Percentiles rank a stretch among this genome's conserved stretches.
phyloP scores from a whole-genome alignment of 352 stramenopile species.

The Globisporangium polare region DNA sequence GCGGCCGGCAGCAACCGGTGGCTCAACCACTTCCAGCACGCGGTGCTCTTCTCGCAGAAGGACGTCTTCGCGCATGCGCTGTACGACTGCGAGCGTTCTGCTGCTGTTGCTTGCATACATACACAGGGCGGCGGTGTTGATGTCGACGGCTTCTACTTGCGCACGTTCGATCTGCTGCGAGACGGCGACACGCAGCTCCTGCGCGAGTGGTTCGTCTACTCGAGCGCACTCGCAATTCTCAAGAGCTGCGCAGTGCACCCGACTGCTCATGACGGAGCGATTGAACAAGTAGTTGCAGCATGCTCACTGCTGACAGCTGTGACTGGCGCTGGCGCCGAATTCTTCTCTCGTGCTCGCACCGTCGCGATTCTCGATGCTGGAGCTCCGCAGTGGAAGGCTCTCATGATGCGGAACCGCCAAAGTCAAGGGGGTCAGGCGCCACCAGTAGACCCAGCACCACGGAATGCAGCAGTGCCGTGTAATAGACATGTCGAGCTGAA shows the following conservation, averaged over 20 bases:
- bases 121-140: background rate
- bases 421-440: background rate
- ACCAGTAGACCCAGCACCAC: background rate
- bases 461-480: too few relatives aligned
- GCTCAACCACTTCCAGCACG: conserved; percentile 68
- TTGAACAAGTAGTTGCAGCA: background rate
- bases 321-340: background rate
- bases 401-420: background rate
- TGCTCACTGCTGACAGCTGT: conserved; percentile 6
- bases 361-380: background rate
- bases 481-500: background rate
- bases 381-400: conserved; percentile 1
- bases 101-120: background rate
- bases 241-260: conserved; percentile 19
- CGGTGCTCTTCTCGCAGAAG: conserved; percentile 64
- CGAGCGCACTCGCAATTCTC: conserved; percentile 33
- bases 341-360: conserved; percentile 5
- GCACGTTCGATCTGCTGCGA: conserved; percentile 37
- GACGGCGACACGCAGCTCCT: conserved; percentile 17
- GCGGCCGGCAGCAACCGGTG: conserved; percentile 21
- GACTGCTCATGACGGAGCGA: background rate
- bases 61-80: conserved; percentile 40
- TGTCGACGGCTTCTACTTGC: conserved; percentile 49
- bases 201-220: conserved; percentile 47
- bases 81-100: conserved; percentile 18